A percentile compares a stretch with the other conserved stretches of the same genome.
These are phyloP conservation scores for Ophiocordyceps robertsii DNA, from an alignment of 2,329 filamentous ascomycete species.

Conservation along the genomic window DNA sequence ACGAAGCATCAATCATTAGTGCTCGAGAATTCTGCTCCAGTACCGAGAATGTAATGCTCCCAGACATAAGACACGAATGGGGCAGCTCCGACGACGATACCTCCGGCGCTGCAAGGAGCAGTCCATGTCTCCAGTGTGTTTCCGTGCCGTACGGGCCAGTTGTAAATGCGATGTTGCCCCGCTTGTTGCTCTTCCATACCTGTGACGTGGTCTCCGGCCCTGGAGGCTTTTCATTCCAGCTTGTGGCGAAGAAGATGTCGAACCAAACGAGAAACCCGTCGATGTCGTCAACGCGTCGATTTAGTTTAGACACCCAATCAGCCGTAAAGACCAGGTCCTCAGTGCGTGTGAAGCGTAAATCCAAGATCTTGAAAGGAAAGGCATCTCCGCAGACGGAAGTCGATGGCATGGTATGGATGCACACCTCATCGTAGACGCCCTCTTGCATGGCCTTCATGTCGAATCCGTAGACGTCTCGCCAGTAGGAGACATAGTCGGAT, in stretches of 20 bases:
- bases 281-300: slow-evolving; percentile 50
- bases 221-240: slow-evolving; percentile 35
- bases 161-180: slow-evolving; percentile 67
- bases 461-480: slow-evolving; percentile 89
- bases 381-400: slow-evolving; percentile 45
- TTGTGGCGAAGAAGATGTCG: slow-evolving; percentile 76
- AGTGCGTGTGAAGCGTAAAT: slow-evolving; percentile 58
- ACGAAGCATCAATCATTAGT: slow-evolving; percentile 50
- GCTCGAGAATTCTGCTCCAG: slow-evolving; percentile 56
- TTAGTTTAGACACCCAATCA: slow-evolving; percentile 49
- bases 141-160: slow-evolving; percentile 64
- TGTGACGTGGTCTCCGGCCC: slow-evolving; percentile 41
- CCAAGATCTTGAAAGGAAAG: slow-evolving; percentile 58
- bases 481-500: slow-evolving; percentile 67
- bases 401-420: slow-evolving; percentile 58
- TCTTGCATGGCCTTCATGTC: slow-evolving; percentile 85
- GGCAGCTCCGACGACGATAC: slow-evolving; percentile 31
- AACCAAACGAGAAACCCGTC: slow-evolving; percentile 91
- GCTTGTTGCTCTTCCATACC: slow-evolving; percentile 42
- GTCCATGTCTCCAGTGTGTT: slow-evolving; percentile 85
- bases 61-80: slow-evolving; percentile 45
- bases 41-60: slow-evolving; percentile 57
- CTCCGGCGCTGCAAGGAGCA: slow-evolving; percentile 55
- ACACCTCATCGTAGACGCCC: slow-evolving; percentile 68
- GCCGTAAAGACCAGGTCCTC: slow-evolving; percentile 66